Base-by-base conservation (phyloP, 2,329 filamentous ascomycete species). In the Ampelomyces quisqualis region DNA sequence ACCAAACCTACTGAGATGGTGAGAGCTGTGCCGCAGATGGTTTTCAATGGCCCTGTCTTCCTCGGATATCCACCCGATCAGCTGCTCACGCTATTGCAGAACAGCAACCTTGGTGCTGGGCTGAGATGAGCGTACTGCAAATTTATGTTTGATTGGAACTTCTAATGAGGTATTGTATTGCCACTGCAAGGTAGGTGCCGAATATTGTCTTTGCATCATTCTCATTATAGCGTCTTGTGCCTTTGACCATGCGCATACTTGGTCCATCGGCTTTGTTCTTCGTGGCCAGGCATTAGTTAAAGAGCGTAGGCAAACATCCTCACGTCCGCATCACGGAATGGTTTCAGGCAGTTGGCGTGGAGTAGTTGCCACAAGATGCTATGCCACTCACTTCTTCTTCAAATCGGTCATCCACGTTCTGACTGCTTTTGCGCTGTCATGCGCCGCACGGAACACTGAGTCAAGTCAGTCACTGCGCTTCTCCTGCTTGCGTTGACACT, bases 11-110 rank as follows among this genome's bases (percentile, higher is more conserved):
- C 39, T 13, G 47, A 45, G 23, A n/a, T 24, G 7, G 47, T 60
- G 2, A 57, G 50, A 26, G 32, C 58, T 32, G 60, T 64, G 7
- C 80, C 87, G 7, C 84, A 86, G 55, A 86, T 96, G 79, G 76
- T 94, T 0, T 95, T 96, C 62, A 95, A 88, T 7, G 91, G 91
- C 0, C 91, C 91, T 0, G 90, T 96, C 0, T 96, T 96, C 61
- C 88, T 97, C 57, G 91, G 91, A 0, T 96, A 95, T 40, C 59
- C 67, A 2, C 62, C 66, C 23, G 67, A 69, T 7, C 67, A 70
- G 41, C 47, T 68, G 20, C 57, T 62, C 29, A 48, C 49, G 5
- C 32, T 69, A 9, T 40, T 69, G 31, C 64, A 69, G 33, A 66
- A 67, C 33, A 66, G 65, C 31, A 65, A 65, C 31, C 45, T 68